A percentile compares a stretch with the other conserved stretches of the same genome.
These are phyloP conservation scores for Fusarium mundagurra DNA, from an alignment of 2,329 filamentous ascomycete genomes.

Conservation along the genomic window DNA sequence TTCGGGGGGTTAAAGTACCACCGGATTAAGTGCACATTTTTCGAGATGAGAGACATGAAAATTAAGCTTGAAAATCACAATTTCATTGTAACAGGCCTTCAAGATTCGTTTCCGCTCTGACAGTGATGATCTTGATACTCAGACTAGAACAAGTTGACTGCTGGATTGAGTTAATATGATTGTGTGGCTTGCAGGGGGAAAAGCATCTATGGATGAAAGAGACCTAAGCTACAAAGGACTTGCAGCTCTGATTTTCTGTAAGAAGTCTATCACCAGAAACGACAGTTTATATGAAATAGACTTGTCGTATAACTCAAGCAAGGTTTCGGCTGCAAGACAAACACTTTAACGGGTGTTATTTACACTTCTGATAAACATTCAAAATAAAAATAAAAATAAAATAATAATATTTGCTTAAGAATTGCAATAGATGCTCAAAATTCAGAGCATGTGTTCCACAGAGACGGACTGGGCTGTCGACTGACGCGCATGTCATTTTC, in stretches of 20 bases:
- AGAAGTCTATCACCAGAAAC: background rate
- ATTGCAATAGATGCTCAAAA: background rate
- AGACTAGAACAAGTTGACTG: background rate
- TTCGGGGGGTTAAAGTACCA: background rate
- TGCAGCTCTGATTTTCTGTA: background rate
- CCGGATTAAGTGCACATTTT: background rate
- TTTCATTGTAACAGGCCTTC: background rate
- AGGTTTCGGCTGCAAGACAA: background rate
- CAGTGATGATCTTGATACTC: background rate
- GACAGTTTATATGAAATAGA: background rate
- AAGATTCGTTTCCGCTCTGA: background rate
- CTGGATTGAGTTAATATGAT: background rate
- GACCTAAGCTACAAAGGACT: background rate
- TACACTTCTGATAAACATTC: background rate
- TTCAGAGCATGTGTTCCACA: conserved; percentile 4
- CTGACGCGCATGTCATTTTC: conserved; percentile 34
- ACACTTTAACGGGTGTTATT: background rate
- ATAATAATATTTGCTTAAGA: background rate
- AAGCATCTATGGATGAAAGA: background rate
- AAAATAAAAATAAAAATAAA: background rate
- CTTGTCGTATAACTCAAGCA: background rate
- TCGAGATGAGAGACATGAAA: conserved; percentile 1
- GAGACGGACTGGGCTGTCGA: conserved; percentile 3
- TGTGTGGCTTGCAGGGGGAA: background rate
- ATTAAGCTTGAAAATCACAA: conserved; percentile 20